Conservation (phyloP, 225 moss, liverwort and hornwort species). For the Marchantia paleacea region DNA sequence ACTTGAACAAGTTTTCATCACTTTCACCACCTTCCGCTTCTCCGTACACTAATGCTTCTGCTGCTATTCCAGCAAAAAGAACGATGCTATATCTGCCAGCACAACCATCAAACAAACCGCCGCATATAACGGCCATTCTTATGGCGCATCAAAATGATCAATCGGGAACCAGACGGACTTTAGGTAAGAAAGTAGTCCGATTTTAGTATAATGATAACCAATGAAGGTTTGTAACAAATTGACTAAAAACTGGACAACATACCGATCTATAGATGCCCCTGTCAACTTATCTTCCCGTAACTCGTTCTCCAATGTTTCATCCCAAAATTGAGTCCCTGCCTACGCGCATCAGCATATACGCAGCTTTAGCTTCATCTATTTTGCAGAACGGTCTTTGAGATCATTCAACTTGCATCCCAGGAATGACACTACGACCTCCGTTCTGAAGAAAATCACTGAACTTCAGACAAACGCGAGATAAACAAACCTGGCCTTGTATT, state of each 20-base stretch:
- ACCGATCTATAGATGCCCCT: conserved; percentile 80
- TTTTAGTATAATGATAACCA: too few relatives aligned
- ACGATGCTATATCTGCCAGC: conserved; percentile 78
- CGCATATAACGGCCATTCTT: not conserved
- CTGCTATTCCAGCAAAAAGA: conserved; percentile 91
- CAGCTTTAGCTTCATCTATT: too few relatives aligned
- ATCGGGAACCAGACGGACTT: not conserved
- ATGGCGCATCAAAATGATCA: not conserved
- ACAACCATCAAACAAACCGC: not conserved
- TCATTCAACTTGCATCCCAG: not conserved
- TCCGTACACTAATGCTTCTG: conserved; percentile 85
- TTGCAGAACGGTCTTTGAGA: too few relatives aligned
- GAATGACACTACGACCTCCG: not conserved
- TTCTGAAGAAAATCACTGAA: not conserved
- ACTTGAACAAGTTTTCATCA: conserved; percentile 92
- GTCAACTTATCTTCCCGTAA: conserved; percentile 60
- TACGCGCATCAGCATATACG: conserved; percentile 30
- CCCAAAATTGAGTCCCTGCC: conserved; percentile 99
- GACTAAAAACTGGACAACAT: conserved; percentile 10
- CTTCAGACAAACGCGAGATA: not conserved
- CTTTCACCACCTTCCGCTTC: conserved; percentile 95
- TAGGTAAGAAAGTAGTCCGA: not conserved
- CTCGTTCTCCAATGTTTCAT: conserved; percentile 74
- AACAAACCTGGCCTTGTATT: conserved; percentile 71
- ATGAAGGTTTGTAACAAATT: too few relatives aligned